These are phyloP conservation scores for Coemansia sp. DNA, from an alignment of 371 early-diverging fungal species.

Conservation along the genomic window DNA sequence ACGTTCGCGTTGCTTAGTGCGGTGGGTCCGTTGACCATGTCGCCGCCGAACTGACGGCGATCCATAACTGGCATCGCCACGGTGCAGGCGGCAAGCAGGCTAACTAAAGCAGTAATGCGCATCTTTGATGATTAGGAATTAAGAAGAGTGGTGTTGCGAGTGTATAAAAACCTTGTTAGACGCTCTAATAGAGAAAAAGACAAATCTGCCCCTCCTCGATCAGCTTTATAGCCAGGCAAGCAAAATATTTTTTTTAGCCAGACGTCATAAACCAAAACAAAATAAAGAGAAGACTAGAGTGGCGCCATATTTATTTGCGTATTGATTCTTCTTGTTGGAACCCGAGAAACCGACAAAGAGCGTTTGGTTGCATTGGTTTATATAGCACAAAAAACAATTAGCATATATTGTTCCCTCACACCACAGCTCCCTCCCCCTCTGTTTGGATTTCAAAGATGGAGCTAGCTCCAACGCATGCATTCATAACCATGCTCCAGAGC, in stretches of 20 bases:
- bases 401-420: too few species aligned
- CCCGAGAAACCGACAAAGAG: background rate
- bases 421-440: too few species aligned
- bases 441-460: too few species aligned
- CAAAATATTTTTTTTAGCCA: background rate
- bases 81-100: conserved; percentile 22
- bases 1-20: conserved; percentile 35
- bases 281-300: background rate
- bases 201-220: too few species aligned
- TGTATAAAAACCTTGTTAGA: too few species aligned
- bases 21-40: conserved; percentile 33
- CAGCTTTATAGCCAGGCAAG: too few species aligned
- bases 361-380: too few species aligned
- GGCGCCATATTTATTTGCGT: background rate
- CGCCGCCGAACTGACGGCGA: conserved; percentile 21
- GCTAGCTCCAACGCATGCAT: too few species aligned
- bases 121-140: conserved; percentile 1
- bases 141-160: background rate
- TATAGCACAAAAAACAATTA: too few species aligned
- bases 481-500: background rate
- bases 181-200: too few species aligned
- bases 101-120: conserved; percentile 29
- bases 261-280: background rate
- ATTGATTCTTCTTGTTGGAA: background rate
- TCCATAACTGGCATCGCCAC: conserved; percentile 10